Percentiles rank a stretch among this genome's conserved stretches.
Evolutionary conservation across 805 yeast species (phyloP).

Genomic region (Starmerella sp.): DNA sequence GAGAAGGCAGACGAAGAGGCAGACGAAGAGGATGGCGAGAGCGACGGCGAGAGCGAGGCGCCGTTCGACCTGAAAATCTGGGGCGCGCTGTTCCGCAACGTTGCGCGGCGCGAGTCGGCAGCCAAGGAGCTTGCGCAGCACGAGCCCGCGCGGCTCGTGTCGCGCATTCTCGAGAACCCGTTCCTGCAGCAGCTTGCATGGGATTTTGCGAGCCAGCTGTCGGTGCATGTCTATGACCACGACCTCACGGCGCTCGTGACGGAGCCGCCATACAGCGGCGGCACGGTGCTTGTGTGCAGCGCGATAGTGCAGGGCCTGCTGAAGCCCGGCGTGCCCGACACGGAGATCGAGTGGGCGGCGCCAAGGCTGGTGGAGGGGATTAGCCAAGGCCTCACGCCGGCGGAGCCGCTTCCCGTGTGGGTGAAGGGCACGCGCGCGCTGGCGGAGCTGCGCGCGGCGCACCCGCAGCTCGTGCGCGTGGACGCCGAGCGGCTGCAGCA

Average conservation of each 20-base stretch:
- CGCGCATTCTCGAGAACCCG: constrained; percentile 1
- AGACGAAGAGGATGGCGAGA: background rate
- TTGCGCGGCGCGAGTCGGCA: constrained; percentile 7
- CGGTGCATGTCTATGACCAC: constrained; percentile 7
- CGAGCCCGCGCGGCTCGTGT: constrained; percentile 4
- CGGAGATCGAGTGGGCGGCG: constrained; percentile 1
- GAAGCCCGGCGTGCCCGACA: background rate
- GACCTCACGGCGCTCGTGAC: constrained; percentile 2
- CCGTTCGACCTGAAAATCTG: constrained; percentile 12
- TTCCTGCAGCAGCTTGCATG: background rate
- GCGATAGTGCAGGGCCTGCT: constrained; percentile 1
- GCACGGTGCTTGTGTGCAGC: constrained; percentile 1
- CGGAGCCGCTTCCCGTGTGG: constrained; percentile 3
- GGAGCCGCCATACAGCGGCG: constrained; percentile 2
- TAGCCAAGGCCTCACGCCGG: background rate
- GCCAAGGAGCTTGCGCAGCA: constrained; percentile 7
- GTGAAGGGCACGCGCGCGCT: constrained; percentile 15
- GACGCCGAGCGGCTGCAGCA: background rate
- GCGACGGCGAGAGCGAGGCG: background rate
- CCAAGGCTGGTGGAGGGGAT: background rate
- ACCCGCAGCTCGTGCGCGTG: background rate
- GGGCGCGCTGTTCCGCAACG: constrained; percentile 16
- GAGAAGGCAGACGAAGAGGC: too few species aligned
- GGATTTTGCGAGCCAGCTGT: constrained; percentile 4
- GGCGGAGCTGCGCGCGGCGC: constrained; percentile 1